Conservation (phyloP, 2,329 filamentous ascomycete genomes). For the Trichothecium sympodiale region DNA sequence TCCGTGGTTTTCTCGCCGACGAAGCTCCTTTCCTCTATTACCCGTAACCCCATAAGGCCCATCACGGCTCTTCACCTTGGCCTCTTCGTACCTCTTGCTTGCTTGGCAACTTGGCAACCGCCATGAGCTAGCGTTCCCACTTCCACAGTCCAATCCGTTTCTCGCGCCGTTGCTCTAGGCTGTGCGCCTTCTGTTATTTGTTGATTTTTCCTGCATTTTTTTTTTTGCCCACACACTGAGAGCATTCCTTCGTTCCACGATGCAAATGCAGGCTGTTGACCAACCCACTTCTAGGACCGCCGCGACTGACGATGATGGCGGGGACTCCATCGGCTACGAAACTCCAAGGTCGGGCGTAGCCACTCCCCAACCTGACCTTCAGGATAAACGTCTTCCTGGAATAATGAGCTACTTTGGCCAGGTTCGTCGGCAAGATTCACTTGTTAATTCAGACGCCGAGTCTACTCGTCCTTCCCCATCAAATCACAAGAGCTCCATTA, state of each 20-base stretch:
- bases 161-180: slow-evolving; percentile 10
- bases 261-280: slow-evolving; percentile 38
- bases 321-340: slow-evolving; percentile 71
- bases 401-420: slow-evolving; percentile 98
- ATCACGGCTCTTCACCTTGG: no score
- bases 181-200: neutral
- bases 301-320: slow-evolving; percentile 55
- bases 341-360: slow-evolving; percentile 84
- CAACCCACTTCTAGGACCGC: slow-evolving; percentile 37
- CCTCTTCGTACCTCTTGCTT: slow-evolving; percentile 6
- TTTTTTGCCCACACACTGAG: slow-evolving; percentile 6
- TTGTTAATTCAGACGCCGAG: slow-evolving; percentile 1
- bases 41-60: no score
- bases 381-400: slow-evolving; percentile 89
- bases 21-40: no score
- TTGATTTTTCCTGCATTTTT: slow-evolving; percentile 7
- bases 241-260: slow-evolving; percentile 7
- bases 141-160: slow-evolving; percentile 11
- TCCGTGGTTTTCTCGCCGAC: slow-evolving; percentile 4
- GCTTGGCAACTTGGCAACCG: slow-evolving; percentile 19
- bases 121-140: slow-evolving; percentile 30
- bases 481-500: neutral
- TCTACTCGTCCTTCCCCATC: neutral
- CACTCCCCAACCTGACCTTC: slow-evolving; percentile 85
- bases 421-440: slow-evolving; percentile 84